Base-by-base conservation (phyloP, 2,329 filamentous ascomycete species). In the Monilinia vaccinii-corymbosi region DNA sequence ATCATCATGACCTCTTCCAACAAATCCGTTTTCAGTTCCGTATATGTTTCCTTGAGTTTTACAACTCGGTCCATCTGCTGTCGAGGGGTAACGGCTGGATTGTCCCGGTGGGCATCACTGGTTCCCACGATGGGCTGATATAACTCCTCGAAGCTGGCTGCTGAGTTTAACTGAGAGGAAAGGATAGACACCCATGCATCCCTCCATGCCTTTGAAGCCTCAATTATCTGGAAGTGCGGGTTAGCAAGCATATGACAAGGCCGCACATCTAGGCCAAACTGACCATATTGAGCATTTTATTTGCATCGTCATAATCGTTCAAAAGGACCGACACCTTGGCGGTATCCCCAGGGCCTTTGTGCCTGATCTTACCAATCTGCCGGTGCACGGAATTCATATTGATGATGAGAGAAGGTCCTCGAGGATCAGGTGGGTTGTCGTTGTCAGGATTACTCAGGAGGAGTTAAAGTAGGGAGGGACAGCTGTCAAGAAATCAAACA, bases 301-400 rank as follows among this genome's bases (percentile, higher is more conserved):
- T 88, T 31, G 86, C 87, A 73, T 92, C 86, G 67, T 91, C 87
- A 71, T 91, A 94, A 69, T 94, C 89, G 67, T 83, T 86, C 60
- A 95, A 76, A 58, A 94, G 78, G 48, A 86, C 80, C 13, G 86
- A 85, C 49, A 93, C 85, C 70, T 90, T 87, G 65, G 86, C 86
- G 71, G 90, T 87, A 73, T 94, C 87, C 60, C 86, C 88, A 28
- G 85, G 84, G 63, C 85, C 75, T 67, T 78, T 81, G 69, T 82
- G 84, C 74, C 84, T 80, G 70, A 92, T 82, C 73, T 82, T 86
- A 63, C 87, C 88, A 66, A 92, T 86, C 69, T 86, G 84, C 64
- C 89, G 79, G 71, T 91, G 85, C 75, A 94, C 81, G 48, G 83
- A 82, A 73, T 88, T 84, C 85, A 88, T 88, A 49, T 68, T 80